Percentiles rank a stretch among this genome's conserved stretches.
phyloP scores from a whole-genome alignment of 2,329 filamentous ascomycete species.

The Colletotrichum falcatum region DNA sequence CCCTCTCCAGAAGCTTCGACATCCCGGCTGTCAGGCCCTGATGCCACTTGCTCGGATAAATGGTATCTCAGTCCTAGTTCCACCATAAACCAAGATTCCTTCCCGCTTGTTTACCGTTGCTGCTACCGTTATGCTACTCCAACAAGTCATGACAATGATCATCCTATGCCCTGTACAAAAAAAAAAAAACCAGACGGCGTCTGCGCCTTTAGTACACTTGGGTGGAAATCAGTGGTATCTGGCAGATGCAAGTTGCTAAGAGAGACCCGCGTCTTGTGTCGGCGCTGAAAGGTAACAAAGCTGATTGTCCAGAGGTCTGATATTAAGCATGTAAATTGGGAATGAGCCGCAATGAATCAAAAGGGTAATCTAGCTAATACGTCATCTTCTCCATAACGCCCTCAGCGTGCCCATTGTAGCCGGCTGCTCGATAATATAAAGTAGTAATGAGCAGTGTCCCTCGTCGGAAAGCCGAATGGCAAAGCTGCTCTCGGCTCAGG shows the following conservation, averaged over 20 bases:
- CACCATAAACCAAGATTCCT: slow-evolving; percentile 1
- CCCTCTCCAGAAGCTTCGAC: background rate
- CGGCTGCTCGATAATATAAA: slow-evolving; percentile 3
- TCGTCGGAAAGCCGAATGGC: background rate
- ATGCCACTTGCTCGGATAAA: background rate
- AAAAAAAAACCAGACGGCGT: background rate
- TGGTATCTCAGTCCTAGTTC: background rate
- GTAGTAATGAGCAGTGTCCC: slow-evolving; percentile 7
- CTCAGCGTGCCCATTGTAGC: slow-evolving; percentile 9
- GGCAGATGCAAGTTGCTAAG: background rate
- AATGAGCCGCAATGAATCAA: slow-evolving; percentile 11
- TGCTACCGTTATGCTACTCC: background rate
- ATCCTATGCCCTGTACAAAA: background rate
- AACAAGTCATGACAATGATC: slow-evolving; percentile 11
- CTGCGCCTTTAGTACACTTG: background rate
- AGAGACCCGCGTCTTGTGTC: background rate
- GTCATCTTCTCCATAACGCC: slow-evolving; percentile 31
- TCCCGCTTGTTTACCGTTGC: background rate
- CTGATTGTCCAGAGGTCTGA: background rate
- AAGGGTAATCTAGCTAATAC: slow-evolving; percentile 22
- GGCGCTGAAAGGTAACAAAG: background rate
- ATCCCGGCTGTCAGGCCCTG: background rate
- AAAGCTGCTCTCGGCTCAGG: background rate
- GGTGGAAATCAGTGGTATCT: background rate
- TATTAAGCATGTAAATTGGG: slow-evolving; percentile 26